Evolutionary conservation across 768 basidiomycete species (phyloP).

Genomic region (Obba rivulosa): DNA sequence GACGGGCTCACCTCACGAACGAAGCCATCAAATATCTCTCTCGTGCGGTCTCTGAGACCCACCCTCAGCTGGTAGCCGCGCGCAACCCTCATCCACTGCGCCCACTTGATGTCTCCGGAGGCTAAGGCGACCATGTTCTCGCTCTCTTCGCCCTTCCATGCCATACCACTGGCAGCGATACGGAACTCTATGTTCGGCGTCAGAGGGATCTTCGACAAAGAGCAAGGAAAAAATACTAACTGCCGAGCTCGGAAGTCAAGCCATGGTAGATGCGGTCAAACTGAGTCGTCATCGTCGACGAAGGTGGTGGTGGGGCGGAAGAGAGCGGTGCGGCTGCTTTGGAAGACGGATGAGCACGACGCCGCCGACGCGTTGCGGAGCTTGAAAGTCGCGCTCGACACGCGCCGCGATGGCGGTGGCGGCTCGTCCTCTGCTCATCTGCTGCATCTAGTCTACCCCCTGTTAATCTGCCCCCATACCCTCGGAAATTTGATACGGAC

Average conservation of each 20-base stretch:
- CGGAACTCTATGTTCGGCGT: conserved; percentile 59
- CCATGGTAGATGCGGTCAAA: conserved; percentile 85
- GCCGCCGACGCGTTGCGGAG: conserved; percentile 22
- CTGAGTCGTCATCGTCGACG: conserved; percentile 59
- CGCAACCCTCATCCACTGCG: conserved; percentile 88
- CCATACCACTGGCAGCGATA: conserved; percentile 85
- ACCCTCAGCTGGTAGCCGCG: conserved; percentile 87
- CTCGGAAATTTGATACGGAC: background rate
- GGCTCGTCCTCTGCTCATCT: conserved; percentile 2
- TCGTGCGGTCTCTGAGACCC: conserved; percentile 69
- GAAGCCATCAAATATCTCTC: conserved; percentile 93
- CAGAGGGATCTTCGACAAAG: background rate
- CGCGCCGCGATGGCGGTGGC: conserved; percentile 8
- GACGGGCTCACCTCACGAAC: conserved; percentile 64
- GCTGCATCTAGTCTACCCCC: conserved; percentile 1
- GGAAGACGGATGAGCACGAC: conserved; percentile 2
- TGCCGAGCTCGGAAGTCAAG: conserved; percentile 67
- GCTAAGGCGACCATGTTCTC: conserved; percentile 60
- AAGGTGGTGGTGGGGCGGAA: conserved; percentile 14
- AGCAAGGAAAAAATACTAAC: conserved; percentile 54
- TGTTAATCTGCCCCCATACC: background rate
- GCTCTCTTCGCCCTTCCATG: conserved; percentile 82
- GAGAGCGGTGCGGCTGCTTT: too few species aligned
- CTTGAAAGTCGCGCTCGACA: conserved; percentile 18
- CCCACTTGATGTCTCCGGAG: conserved; percentile 77